Base-by-base conservation (phyloP, 148 eudicot genomes). In the Amaranthus hypochondriacus region DNA sequence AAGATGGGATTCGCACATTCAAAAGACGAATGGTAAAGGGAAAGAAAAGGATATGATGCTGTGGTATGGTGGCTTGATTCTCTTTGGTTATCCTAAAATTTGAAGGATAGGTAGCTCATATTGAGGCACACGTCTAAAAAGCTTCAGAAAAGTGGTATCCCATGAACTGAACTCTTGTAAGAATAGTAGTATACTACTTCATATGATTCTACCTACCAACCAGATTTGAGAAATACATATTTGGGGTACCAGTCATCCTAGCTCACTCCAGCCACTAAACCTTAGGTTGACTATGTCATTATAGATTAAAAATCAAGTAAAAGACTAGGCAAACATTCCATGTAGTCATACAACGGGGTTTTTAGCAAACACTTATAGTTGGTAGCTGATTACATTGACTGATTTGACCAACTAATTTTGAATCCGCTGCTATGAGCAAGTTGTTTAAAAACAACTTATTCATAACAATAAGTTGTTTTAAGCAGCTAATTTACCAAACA, bases 41-140 rank as follows among this genome's bases (percentile, higher is more conserved):
- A 56, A 51, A 74, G 55, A 43, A 18, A 63, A 48, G 51, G 15
- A 69, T 28, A n/a, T 49, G 71, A 54, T 75, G 69, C 62, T 61
- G 68, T 53, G 46, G 59, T 63, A 48, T 50, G 73, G 73, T 61
- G 69, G 69, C 64, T 68, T 71, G 74, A 60, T 44, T 54, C 52
- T 60, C 6, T 50, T 13, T 72, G 50, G 10, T 54, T 72, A 9
- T 47, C 73, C 39, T 61, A 50, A 50, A 66, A 71, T 69, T 42
- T 68, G 59, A 60, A 65, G 52, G 11, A 18, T 54, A 59, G 49
- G 13, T 28, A 28, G 44, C n/a, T 70, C 64, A 61, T 75, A 69
- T 62, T 75, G 77, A 73, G 12, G 73, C 75, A 77, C 86, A 83
- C 86, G 86, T 77, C 75, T 72, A 44, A 8, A 28, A 65, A 64